Evolutionary conservation across 83 land plant genomes (phyloP).

Genomic region (Diphasiastrum complanatum): DNA sequence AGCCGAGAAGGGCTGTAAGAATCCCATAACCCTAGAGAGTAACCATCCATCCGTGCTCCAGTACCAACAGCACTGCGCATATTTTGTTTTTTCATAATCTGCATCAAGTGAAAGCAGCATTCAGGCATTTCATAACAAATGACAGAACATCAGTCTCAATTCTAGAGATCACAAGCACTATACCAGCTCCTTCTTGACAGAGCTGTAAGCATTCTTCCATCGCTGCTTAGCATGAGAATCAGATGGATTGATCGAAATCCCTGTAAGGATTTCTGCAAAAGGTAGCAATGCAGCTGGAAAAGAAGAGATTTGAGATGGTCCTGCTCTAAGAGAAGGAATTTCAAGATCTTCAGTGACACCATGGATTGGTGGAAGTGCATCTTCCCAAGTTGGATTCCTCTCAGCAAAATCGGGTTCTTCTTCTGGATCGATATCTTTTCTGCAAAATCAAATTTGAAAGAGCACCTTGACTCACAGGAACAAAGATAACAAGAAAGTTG

Average conservation of each 20-base stretch:
- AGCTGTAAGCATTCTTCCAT: constrained; percentile 3
- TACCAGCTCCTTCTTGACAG: constrained; percentile 10
- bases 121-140: neutral
- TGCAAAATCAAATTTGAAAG: neutral
- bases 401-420: constrained; percentile 12
- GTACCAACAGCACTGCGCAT: constrained; percentile 18
- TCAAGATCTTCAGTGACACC: neutral
- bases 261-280: neutral
- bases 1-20: constrained; percentile 6
- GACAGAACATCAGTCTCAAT: neutral
- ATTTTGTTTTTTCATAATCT: constrained; percentile 7
- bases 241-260: too few species aligned
- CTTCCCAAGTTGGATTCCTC: constrained; percentile 8
- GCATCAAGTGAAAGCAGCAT: neutral
- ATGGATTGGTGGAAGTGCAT: constrained; percentile 13
- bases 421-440: constrained; percentile 12
- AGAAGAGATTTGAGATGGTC: neutral
- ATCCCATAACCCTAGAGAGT: constrained; percentile 16
- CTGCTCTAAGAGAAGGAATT: neutral
- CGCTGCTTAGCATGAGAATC: constrained; percentile 1
- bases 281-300: neutral
- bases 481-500: too few species aligned
- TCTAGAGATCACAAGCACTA: neutral
- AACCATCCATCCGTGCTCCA: constrained; percentile 20
- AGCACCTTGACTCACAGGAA: too few species aligned